These are phyloP conservation scores for Cutaneotrichosporon sp. DNA, from an alignment of 1,284 basidiomycete genomes.

Conservation along the genomic window DNA sequence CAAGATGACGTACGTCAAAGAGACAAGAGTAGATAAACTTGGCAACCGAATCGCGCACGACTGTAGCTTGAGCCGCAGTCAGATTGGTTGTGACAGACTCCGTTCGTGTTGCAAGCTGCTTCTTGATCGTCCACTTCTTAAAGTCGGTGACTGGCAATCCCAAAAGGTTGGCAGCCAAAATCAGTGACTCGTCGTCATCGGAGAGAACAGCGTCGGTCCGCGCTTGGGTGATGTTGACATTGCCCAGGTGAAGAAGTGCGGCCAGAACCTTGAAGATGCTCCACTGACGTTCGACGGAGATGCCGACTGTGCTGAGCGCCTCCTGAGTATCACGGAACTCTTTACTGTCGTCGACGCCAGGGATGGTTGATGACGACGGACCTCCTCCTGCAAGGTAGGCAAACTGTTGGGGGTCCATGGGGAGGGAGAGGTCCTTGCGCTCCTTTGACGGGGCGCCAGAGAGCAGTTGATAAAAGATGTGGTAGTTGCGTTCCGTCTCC, in stretches of 20 bases:
- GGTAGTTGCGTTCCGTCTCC: slow-evolving; percentile 94
- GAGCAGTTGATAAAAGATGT: slow-evolving; percentile 99
- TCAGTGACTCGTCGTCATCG: slow-evolving; percentile 78
- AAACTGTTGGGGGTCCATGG: slow-evolving; percentile 78
- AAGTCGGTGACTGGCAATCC: slow-evolving; percentile 91
- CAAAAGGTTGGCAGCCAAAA: slow-evolving; percentile 80
- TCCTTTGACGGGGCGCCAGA: slow-evolving; percentile 94
- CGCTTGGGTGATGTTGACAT: slow-evolving; percentile 81
- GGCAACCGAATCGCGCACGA: slow-evolving; percentile 92
- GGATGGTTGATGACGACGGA: slow-evolving; percentile 75
- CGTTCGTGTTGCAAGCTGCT: slow-evolving; percentile 88
- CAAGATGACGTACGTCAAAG: slow-evolving; percentile 61
- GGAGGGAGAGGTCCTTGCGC: slow-evolving; percentile 88
- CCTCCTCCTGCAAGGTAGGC: slow-evolving; percentile 93
- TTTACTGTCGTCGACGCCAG: slow-evolving; percentile 90
- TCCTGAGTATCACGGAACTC: slow-evolving; percentile 93
- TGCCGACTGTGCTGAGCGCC: slow-evolving; percentile 93
- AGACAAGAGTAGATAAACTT: slow-evolving; percentile 99
- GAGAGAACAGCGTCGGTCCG: slow-evolving; percentile 82
- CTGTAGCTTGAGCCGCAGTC: slow-evolving; percentile 85
- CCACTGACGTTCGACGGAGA: slow-evolving; percentile 96
- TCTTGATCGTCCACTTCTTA: slow-evolving; percentile 98
- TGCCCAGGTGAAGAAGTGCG: slow-evolving; percentile 91
- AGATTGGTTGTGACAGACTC: slow-evolving; percentile 93
- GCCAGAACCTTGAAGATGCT: slow-evolving; percentile 93